These are phyloP conservation scores for Elsinoe fawcettii DNA, from an alignment of 2,329 filamentous ascomycete genomes.

Conservation along the genomic window DNA sequence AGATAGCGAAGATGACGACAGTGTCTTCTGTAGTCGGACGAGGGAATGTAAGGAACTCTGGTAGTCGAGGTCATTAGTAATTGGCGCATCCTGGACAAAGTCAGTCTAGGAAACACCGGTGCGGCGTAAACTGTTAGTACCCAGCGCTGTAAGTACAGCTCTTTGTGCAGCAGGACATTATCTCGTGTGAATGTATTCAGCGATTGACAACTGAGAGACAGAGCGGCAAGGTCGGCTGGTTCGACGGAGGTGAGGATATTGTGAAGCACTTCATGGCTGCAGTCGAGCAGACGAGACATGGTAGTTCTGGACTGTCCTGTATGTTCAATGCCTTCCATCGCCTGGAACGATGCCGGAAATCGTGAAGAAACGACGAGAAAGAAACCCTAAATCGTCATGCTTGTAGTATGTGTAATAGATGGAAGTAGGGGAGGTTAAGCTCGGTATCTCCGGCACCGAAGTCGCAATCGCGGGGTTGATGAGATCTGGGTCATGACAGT, in stretches of 20 bases:
- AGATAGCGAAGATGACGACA: not conserved
- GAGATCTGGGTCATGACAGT: not conserved
- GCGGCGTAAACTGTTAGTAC: constrained; percentile 35
- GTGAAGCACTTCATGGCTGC: constrained; percentile 58
- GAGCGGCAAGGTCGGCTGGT: constrained; percentile 47
- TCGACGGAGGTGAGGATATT: constrained; percentile 51
- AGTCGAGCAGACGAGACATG: constrained; percentile 35
- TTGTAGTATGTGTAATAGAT: not conserved
- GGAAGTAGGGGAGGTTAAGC: constrained; percentile 7
- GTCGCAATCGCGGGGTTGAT: constrained; percentile 5
- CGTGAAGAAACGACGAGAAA: not conserved
- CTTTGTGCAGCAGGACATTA: constrained; percentile 54
- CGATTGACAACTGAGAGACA: constrained; percentile 46
- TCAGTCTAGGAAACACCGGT: not conserved
- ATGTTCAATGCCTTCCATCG: constrained; percentile 4
- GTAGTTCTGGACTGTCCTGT: not conserved
- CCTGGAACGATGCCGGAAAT: not conserved
- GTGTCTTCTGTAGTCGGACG: constrained; percentile 1
- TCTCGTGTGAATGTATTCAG: constrained; percentile 49
- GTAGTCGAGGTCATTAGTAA: not conserved
- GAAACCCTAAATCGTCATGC: not conserved
- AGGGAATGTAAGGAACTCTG: not conserved
- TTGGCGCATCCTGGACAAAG: not conserved
- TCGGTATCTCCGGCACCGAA: constrained; percentile 8
- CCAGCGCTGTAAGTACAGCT: constrained; percentile 52